phyloP scores from a whole-genome alignment of 1,284 basidiomycete species.

The Salmacisia buchloeana region DNA sequence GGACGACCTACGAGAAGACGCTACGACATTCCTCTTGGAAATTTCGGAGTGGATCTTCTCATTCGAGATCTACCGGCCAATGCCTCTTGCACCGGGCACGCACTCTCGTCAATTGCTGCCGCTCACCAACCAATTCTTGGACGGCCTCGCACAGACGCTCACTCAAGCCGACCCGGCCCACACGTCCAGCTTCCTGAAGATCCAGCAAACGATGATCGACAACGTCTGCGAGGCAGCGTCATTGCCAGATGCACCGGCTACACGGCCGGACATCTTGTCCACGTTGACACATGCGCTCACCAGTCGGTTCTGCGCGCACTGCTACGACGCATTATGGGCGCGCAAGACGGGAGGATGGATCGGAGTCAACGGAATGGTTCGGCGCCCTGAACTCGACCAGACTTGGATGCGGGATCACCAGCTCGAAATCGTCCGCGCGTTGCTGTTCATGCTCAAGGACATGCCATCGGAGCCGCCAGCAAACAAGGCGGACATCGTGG shows the following conservation, averaged over 20 bases:
- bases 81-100: constrained; percentile 53
- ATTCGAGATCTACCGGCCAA: constrained; percentile 58
- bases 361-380: constrained; percentile 44
- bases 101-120: constrained; percentile 58
- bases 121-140: constrained; percentile 50
- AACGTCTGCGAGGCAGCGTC: constrained; percentile 22
- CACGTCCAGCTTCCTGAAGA: constrained; percentile 13
- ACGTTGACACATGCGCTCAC: constrained; percentile 46
- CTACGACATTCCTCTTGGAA: constrained; percentile 60
- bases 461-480: constrained; percentile 83
- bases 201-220: constrained; percentile 37
- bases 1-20: constrained; percentile 65
- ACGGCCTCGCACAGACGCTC: constrained; percentile 39
- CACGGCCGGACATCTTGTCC: constrained; percentile 35
- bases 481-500: constrained; percentile 72
- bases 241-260: constrained; percentile 22
- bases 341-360: constrained; percentile 50
- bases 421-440: constrained; percentile 80
- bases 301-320: constrained; percentile 45
- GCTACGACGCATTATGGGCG: constrained; percentile 49
- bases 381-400: constrained; percentile 57
- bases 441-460: constrained; percentile 91
- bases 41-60: constrained; percentile 62
- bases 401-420: constrained; percentile 80
- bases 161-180: constrained; percentile 15